Evolutionary conservation across 805 yeast species (phyloP).

Genomic region (Candida palmyrensis): DNA sequence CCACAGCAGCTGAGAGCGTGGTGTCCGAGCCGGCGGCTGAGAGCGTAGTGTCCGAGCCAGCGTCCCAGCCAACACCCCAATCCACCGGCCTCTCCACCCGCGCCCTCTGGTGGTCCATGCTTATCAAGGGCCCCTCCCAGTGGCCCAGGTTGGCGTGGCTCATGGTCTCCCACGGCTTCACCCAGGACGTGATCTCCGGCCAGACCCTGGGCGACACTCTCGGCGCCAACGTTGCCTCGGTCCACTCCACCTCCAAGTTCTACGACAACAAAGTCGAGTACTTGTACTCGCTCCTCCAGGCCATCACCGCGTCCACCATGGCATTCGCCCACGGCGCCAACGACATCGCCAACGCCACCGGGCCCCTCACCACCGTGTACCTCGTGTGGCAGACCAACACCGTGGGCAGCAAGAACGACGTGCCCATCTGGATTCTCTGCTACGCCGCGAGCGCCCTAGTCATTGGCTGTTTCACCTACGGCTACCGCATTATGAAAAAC

Average conservation of each 20-base stretch:
- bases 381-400: conserved; percentile 53
- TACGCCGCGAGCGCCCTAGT: conserved; percentile 64
- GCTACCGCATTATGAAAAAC: conserved; percentile 64
- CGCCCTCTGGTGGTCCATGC: conserved; percentile 35
- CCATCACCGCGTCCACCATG: conserved; percentile 71
- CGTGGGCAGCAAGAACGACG: conserved; percentile 44
- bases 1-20: conserved; percentile 1
- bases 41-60: not conserved
- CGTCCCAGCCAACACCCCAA: not conserved
- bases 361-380: conserved; percentile 66
- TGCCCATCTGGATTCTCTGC: conserved; percentile 68
- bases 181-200: conserved; percentile 53
- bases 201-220: conserved; percentile 42
- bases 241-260: conserved; percentile 57
- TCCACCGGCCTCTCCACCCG: conserved; percentile 26
- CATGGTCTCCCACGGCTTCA: conserved; percentile 53
- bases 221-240: conserved; percentile 40
- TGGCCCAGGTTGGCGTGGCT: conserved; percentile 53
- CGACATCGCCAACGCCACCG: conserved; percentile 74
- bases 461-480: conserved; percentile 66
- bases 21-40: conserved; percentile 5
- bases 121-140: conserved; percentile 41
- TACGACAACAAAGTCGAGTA: conserved; percentile 70
- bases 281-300: conserved; percentile 63
- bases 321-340: conserved; percentile 82